Evolutionary conservation across 305 asterid genomes (phyloP).

Genomic region (Fraxinus sp.): DNA sequence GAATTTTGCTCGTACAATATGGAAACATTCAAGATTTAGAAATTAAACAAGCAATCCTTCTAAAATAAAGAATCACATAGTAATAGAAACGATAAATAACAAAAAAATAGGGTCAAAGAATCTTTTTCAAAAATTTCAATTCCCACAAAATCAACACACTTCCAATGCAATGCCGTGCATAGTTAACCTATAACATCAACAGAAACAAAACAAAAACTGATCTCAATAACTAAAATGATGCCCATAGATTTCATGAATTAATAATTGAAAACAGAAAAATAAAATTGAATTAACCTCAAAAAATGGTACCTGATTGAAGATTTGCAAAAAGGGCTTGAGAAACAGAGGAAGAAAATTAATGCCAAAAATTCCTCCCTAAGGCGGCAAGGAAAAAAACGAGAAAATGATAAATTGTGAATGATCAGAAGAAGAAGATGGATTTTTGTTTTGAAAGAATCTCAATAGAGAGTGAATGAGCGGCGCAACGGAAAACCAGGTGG

Average conservation of each 20-base stretch:
- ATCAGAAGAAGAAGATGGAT: not conserved
- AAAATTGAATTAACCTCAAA: not conserved
- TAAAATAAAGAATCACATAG: not conserved
- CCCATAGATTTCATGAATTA: constrained; percentile 8
- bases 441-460: constrained; percentile 16
- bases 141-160: not conserved
- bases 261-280: not conserved
- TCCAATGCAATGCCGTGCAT: not conserved
- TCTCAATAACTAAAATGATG: not conserved
- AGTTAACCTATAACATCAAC: not conserved
- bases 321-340: not conserved
- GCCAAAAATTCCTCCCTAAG: constrained; percentile 27
- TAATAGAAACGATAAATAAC: not conserved
- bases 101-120: not conserved
- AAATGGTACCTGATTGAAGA: constrained; percentile 19
- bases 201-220: not conserved
- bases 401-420: not conserved
- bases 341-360: not conserved
- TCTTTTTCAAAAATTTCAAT: not conserved
- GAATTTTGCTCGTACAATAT: not conserved
- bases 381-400: not conserved
- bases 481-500: constrained; percentile 36
- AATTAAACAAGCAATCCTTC: not conserved
- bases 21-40: not conserved
- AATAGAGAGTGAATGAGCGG: constrained; percentile 33